phyloP scores from a whole-genome alignment of 352 stramenopile genomes.

The Phytophthora sansomeana region DNA sequence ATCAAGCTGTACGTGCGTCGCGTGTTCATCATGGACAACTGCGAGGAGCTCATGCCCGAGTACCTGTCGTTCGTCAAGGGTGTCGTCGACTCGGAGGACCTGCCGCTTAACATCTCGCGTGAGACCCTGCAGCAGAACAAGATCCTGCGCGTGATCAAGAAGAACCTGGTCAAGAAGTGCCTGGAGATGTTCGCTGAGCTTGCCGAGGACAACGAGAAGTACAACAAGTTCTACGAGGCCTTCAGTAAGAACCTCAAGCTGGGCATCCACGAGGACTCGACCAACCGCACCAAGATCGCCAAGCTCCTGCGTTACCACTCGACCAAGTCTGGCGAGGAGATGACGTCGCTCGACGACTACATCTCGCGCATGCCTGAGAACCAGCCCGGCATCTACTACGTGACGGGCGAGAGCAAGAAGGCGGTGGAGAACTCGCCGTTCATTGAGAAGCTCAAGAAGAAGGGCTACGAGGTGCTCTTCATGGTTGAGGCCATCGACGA shows the following conservation, averaged over 20 bases:
- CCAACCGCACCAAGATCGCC: conserved; percentile 99
- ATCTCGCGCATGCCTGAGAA: conserved; percentile 96
- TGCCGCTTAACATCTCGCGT: conserved; percentile 99
- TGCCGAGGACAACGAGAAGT: conserved; percentile 97
- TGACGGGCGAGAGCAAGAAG: conserved; percentile 99
- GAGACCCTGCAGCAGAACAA: conserved; percentile 99
- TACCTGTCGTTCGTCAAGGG: conserved; percentile 99
- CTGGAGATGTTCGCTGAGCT: conserved; percentile 99
- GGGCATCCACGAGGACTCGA: conserved; percentile 99
- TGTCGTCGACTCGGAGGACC: conserved; percentile 99
- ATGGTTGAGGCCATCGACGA: conserved; percentile 99
- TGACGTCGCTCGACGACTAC: conserved; percentile 99
- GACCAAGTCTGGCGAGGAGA: conserved; percentile 98
- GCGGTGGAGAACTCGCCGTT: conserved; percentile 99
- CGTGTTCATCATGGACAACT: conserved; percentile 99
- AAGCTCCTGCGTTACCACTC: conserved; percentile 99
- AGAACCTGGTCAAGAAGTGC: conserved; percentile 99
- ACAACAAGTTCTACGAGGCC: conserved; percentile 99
- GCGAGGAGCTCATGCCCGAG: conserved; percentile 99
- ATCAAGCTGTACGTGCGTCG: conserved; percentile 99
- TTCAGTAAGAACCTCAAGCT: conserved; percentile 99
- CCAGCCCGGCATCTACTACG: conserved; percentile 99
- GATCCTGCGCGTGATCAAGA: conserved; percentile 99
- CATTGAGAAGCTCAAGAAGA: conserved; percentile 99
- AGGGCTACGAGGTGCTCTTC: conserved; percentile 99